Evolutionary conservation across 192 early-diverging fungal genomes (phyloP).

Genomic region (Diversispora epigaea): DNA sequence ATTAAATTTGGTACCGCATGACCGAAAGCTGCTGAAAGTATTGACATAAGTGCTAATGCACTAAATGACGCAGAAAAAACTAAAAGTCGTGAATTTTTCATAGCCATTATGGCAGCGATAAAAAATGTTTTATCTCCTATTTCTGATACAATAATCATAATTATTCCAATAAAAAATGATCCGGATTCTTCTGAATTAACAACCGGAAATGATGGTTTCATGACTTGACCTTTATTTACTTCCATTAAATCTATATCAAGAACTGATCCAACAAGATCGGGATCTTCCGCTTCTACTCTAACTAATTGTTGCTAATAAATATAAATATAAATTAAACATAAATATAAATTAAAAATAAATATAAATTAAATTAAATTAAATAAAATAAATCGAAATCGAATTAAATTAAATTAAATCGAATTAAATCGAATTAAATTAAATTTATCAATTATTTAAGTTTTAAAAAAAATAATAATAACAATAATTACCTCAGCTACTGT

Average conservation of each 20-base stretch:
- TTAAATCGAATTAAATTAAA: no score
- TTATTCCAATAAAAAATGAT: conserved; percentile 62
- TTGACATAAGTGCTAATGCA: conserved; percentile 90
- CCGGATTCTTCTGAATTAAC: conserved; percentile 39
- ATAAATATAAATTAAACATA: no score
- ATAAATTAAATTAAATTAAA: no score
- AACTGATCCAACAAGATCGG: conserved; percentile 23
- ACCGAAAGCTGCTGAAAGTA: conserved; percentile 92
- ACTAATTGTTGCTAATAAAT: conserved; percentile 5
- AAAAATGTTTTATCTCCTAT: conserved; percentile 99
- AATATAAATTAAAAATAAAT: no score
- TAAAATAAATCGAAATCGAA: no score
- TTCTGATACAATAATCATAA: conserved; percentile 94
- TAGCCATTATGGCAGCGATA: conserved; percentile 97
- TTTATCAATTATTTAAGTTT: no score
- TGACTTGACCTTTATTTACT: background rate
- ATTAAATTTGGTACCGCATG: conserved; percentile 86
- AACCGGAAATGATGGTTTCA: background rate
- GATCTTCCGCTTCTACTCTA: conserved; percentile 21
- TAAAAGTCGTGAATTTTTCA: conserved; percentile 88
- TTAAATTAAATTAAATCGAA: no score
- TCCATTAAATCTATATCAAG: conserved; percentile 14
- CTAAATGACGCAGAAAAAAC: conserved; percentile 89
- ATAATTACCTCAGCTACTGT: no score
- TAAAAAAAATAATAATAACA: no score